Evolutionary conservation across 2,329 filamentous ascomycete species (phyloP).

Genomic region (Fusarium coicis): DNA sequence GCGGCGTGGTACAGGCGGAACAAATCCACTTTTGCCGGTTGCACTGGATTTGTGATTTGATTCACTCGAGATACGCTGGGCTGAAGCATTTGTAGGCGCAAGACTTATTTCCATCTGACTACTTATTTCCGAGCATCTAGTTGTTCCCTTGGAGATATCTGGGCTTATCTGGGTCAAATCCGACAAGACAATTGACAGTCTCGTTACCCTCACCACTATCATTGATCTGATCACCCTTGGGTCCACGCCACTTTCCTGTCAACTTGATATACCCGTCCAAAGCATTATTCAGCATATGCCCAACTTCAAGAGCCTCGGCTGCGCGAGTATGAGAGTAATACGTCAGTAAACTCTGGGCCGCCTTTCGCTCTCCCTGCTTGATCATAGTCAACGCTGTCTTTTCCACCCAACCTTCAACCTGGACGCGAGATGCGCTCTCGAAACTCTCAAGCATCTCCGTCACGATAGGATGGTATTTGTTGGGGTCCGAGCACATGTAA

Average conservation of each 20-base stretch:
- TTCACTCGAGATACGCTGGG: background rate
- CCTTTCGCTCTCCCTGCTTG: constrained; percentile 27
- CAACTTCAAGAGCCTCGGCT: constrained; percentile 31
- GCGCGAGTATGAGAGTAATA: constrained; percentile 40
- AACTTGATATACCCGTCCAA: constrained; percentile 41
- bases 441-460: constrained; percentile 26
- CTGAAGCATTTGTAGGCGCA: background rate
- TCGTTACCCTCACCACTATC: constrained; percentile 38
- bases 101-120: background rate
- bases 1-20: background rate
- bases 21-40: constrained; percentile 1
- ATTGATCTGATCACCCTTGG: constrained; percentile 37
- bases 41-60: background rate
- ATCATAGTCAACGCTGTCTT: constrained; percentile 33
- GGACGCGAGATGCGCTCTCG: constrained; percentile 25
- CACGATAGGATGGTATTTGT: constrained; percentile 28
- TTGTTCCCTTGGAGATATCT: constrained; percentile 13
- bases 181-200: constrained; percentile 40
- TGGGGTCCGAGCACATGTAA: constrained; percentile 39
- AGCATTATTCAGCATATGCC: constrained; percentile 28
- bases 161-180: constrained; percentile 37
- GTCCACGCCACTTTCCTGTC: constrained; percentile 31
- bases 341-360: constrained; percentile 26
- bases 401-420: constrained; percentile 35
- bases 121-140: background rate